phyloP scores from a whole-genome alignment of 495 filamentous ascomycete species.

The Daldinia grandis region DNA sequence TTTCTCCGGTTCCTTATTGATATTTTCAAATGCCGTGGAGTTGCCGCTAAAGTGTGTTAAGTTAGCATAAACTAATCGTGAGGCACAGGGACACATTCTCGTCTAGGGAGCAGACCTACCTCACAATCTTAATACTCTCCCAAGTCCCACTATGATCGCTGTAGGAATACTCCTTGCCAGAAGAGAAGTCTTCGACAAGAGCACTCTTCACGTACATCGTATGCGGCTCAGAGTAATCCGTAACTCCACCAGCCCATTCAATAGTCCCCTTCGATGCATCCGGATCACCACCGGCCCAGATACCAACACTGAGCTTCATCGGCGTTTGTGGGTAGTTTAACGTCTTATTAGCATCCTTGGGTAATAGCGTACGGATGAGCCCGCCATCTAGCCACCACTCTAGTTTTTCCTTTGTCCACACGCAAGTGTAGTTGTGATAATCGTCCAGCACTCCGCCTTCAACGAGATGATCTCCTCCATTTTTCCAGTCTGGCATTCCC shows the following conservation, averaged over 20 bases:
- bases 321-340: slow-evolving; percentile 84
- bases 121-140: slow-evolving; percentile 74
- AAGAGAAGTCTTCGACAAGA: slow-evolving; percentile 71
- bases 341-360: slow-evolving; percentile 68
- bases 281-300: slow-evolving; percentile 87
- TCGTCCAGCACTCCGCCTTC: slow-evolving; percentile 50
- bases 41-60: slow-evolving; percentile 61
- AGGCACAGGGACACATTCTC: neutral
- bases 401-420: slow-evolving; percentile 78
- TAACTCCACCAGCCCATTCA: slow-evolving; percentile 82
- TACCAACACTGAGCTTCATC: slow-evolving; percentile 82
- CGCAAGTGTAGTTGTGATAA: slow-evolving; percentile 84
- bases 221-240: slow-evolving; percentile 76
- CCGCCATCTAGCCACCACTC: slow-evolving; percentile 77
- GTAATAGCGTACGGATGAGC: slow-evolving; percentile 72
- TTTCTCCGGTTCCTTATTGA: slow-evolving; percentile 54
- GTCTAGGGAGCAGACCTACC: slow-evolving; percentile 53
- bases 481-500: slow-evolving; percentile 63
- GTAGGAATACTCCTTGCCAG: slow-evolving; percentile 73
- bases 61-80: slow-evolving; percentile 7
- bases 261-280: slow-evolving; percentile 60
- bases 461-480: slow-evolving; percentile 65
- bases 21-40: slow-evolving; percentile 62
- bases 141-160: slow-evolving; percentile 70
- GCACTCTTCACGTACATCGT: slow-evolving; percentile 78